Evolutionary conservation across 169 alveolate genomes (phyloP).

Genomic region (Eimeria brunetti): DNA sequence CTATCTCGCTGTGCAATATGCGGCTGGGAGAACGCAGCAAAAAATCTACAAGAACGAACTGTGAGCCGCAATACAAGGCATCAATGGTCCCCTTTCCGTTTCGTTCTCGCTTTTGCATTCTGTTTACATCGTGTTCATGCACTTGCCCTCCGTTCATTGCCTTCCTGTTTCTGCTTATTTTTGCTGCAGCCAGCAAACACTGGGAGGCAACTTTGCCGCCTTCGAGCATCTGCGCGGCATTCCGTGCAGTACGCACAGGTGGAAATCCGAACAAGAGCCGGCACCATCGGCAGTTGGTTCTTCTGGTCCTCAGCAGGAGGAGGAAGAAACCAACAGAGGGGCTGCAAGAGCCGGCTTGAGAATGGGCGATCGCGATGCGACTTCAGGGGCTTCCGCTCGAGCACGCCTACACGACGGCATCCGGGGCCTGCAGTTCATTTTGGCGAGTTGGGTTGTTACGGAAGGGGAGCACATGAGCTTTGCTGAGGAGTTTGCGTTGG

Average conservation of each 20-base stretch:
- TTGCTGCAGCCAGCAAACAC: constrained; percentile 27
- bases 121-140: too few species aligned
- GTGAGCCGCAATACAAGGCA: not conserved
- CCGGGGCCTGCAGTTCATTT: constrained; percentile 36
- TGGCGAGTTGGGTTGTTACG: constrained; percentile 66
- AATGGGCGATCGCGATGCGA: not conserved
- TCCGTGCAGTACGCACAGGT: constrained; percentile 19
- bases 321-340: not conserved
- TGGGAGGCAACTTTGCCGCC: constrained; percentile 14
- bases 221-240: constrained; percentile 60
- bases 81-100: not conserved
- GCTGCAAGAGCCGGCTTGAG: not conserved
- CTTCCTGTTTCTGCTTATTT: not conserved
- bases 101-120: not conserved
- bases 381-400: not conserved
- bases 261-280: not conserved
- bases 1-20: constrained; percentile 35
- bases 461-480: constrained; percentile 15
- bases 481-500: constrained; percentile 50
- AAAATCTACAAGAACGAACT: not conserved
- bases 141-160: not conserved
- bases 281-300: not conserved
- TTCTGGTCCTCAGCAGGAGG: not conserved
- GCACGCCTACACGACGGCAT: constrained; percentile 55
- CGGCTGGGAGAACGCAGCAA: constrained; percentile 53